Evolutionary conservation across 495 filamentous ascomycete species (phyloP).

Genomic region (Rostrohypoxylon terebratum): DNA sequence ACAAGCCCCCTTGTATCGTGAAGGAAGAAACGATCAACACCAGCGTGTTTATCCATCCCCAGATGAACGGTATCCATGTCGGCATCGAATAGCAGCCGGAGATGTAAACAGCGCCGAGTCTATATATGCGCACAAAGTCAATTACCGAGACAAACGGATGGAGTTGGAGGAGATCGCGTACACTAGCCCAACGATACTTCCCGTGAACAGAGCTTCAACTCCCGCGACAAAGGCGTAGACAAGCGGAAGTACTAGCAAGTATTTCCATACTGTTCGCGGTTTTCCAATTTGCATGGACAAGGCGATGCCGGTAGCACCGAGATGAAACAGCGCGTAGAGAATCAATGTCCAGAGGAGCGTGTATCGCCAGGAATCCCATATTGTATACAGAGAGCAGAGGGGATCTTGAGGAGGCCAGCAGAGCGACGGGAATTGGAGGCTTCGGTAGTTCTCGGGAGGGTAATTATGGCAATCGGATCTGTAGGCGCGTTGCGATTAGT

Average conservation of each 20-base stretch:
- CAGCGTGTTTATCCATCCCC: constrained; percentile 90
- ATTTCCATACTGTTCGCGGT: constrained; percentile 71
- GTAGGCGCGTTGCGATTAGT: constrained; percentile 42
- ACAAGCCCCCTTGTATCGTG: constrained; percentile 93
- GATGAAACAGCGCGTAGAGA: constrained; percentile 73
- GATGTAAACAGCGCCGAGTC: constrained; percentile 87
- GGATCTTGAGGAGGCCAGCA: constrained; percentile 43
- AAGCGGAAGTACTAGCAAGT: constrained; percentile 80
- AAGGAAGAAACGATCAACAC: constrained; percentile 94
- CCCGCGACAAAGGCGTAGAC: constrained; percentile 80
- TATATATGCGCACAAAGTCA: constrained; percentile 53
- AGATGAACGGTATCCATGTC: constrained; percentile 96
- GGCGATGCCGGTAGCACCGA: constrained; percentile 77
- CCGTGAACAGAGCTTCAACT: constrained; percentile 84
- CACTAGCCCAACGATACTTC: constrained; percentile 90
- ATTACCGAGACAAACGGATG: constrained; percentile 25
- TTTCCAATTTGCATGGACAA: constrained; percentile 74
- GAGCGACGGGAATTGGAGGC: constrained; percentile 87
- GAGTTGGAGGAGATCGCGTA: constrained; percentile 61
- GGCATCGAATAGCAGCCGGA: constrained; percentile 93
- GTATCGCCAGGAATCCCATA: constrained; percentile 88
- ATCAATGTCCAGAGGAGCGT: constrained; percentile 91
- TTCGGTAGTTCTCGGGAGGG: constrained; percentile 73
- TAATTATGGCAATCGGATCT: constrained; percentile 54
- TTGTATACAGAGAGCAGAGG: constrained; percentile 83